Evolutionary conservation across 345 rosid species (phyloP).

Genomic region (Streptanthus diversifolius): DNA sequence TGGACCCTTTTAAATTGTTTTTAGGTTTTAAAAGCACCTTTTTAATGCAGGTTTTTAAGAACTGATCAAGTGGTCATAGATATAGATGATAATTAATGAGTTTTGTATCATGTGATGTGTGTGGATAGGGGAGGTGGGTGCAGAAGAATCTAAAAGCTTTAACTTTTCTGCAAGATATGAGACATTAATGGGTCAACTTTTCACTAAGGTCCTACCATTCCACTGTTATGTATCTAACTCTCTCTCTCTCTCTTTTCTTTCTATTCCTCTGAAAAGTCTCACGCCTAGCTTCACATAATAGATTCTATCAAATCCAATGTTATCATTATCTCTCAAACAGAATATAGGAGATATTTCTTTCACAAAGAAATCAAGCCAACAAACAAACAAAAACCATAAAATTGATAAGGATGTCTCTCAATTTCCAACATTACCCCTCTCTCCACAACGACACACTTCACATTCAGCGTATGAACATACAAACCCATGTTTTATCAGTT

Average conservation of each 20-base stretch:
- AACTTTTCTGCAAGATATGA: constrained; percentile 34
- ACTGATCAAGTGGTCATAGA: background rate
- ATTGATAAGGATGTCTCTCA: constrained; percentile 27
- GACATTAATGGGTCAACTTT: constrained; percentile 44
- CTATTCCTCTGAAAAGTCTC: constrained; percentile 29
- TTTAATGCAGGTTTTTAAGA: background rate
- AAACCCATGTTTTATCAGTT: background rate
- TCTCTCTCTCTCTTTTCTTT: constrained; percentile 23
- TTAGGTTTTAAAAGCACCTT: constrained; percentile 19
- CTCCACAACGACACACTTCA: background rate
- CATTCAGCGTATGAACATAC: background rate
- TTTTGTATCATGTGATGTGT: constrained; percentile 21
- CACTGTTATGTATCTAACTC: constrained; percentile 6
- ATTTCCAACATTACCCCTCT: constrained; percentile 35
- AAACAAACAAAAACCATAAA: constrained; percentile 23
- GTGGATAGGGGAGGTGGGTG: constrained; percentile 53
- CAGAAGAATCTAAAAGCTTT: constrained; percentile 53
- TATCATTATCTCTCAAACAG: constrained; percentile 17
- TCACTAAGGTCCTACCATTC: constrained; percentile 36
- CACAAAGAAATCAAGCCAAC: constrained; percentile 17
- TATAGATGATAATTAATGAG: background rate
- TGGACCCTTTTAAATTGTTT: background rate
- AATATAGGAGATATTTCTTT: background rate
- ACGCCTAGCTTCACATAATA: constrained; percentile 20
- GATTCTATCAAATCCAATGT: constrained; percentile 33